Conservation (phyloP, 2,329 filamentous ascomycete genomes). For the Teratosphaeria viscida region DNA sequence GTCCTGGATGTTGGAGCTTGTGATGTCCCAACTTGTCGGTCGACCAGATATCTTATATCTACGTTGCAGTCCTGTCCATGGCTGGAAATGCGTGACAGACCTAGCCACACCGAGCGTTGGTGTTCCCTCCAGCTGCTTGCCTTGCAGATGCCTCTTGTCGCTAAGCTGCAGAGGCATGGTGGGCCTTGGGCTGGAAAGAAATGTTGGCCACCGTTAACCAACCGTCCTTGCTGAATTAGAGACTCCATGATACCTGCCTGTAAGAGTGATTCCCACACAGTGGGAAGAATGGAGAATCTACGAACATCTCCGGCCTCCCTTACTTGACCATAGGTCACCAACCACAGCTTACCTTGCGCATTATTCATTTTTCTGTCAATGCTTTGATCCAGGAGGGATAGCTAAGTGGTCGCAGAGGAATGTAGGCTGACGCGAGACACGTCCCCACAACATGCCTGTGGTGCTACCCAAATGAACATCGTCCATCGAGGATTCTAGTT, state of each 20-base stretch:
- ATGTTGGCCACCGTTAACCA: slow-evolving; percentile 8
- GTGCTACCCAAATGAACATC: neutral
- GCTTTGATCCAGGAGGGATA: slow-evolving; percentile 1
- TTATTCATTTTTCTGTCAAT: slow-evolving; percentile 10
- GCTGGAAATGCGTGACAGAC: slow-evolving; percentile 5
- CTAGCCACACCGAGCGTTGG: slow-evolving; percentile 8
- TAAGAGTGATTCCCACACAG: slow-evolving; percentile 14
- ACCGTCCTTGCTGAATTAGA: slow-evolving; percentile 9
- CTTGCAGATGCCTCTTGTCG: slow-evolving; percentile 14
- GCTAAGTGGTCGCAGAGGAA: slow-evolving; percentile 12
- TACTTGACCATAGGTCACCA: slow-evolving; percentile 8
- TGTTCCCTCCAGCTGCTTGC: slow-evolving; percentile 10
- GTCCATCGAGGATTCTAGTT: neutral
- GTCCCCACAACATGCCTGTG: neutral
- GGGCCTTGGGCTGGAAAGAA: slow-evolving; percentile 11
- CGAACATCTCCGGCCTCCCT: slow-evolving; percentile 20
- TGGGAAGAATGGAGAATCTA: slow-evolving; percentile 20
- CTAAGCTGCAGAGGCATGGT: neutral
- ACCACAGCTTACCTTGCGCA: slow-evolving; percentile 11
- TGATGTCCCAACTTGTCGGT: slow-evolving; percentile 3
- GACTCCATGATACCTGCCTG: slow-evolving; percentile 1
- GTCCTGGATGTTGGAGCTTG: slow-evolving; percentile 7
- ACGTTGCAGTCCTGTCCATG: neutral
- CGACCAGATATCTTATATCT: slow-evolving; percentile 15
- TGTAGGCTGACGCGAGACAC: slow-evolving; percentile 8